Percentiles rank a stretch among this genome's conserved stretches.
These are phyloP conservation scores for Suillus hirtellus DNA, from an alignment of 768 basidiomycete genomes.

Conservation along the genomic window DNA sequence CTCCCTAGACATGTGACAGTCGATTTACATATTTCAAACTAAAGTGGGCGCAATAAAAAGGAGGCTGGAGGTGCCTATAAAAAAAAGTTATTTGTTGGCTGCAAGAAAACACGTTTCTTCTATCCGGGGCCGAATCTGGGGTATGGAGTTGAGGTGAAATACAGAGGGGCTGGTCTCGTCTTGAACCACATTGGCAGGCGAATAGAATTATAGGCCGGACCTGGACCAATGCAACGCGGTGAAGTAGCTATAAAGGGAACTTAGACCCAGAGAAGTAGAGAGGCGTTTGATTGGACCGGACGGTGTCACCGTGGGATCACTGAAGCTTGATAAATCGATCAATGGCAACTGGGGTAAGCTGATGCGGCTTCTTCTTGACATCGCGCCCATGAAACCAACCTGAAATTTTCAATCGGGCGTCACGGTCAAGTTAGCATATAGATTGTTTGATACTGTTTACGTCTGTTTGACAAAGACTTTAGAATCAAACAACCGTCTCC, in stretches of 20 bases:
- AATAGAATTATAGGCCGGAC: background rate
- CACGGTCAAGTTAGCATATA: background rate
- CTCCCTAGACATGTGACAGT: background rate
- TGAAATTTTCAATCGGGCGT: background rate
- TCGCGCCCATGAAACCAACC: background rate
- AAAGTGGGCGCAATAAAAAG: background rate
- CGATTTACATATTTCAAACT: background rate
- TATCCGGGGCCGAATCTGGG: constrained; percentile 8
- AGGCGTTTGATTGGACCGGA: constrained; percentile 1
- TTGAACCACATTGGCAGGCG: background rate
- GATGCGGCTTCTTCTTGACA: background rate
- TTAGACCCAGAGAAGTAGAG: background rate
- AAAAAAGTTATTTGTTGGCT: background rate
- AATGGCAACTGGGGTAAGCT: background rate
- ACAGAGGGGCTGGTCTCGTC: background rate
- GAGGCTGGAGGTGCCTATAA: background rate
- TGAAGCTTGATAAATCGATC: background rate
- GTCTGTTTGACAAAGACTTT: constrained; percentile 30
- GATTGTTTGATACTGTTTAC: background rate
- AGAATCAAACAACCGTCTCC: constrained; percentile 30
- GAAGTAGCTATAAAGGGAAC: background rate
- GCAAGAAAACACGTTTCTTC: background rate
- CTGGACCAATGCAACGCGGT: background rate
- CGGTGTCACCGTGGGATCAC: background rate
- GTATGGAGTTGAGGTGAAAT: background rate